phyloP scores from a whole-genome alignment of 1,284 basidiomycete genomes.

The Apiotrichum siamense region DNA sequence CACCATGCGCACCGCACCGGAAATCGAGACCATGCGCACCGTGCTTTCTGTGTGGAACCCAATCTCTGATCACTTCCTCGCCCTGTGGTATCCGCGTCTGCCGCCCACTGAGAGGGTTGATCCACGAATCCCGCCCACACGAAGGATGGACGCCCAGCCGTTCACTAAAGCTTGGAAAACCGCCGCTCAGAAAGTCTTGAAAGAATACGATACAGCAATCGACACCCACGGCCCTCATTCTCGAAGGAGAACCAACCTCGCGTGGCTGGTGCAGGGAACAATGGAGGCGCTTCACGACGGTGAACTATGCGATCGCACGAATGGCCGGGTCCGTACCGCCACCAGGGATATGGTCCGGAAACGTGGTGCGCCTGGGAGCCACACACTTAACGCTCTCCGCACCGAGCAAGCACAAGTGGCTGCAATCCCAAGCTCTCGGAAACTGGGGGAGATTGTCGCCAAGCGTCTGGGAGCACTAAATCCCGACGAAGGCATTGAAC shows the following conservation, averaged over 20 bases:
- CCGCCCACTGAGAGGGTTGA: neutral
- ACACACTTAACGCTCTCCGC: neutral
- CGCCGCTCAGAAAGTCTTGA: neutral
- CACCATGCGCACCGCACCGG: neutral
- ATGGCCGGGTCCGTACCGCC: conserved; percentile 1
- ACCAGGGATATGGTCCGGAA: conserved; percentile 1
- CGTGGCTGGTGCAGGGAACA: conserved; percentile 1
- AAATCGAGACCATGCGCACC: neutral
- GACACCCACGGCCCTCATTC: neutral
- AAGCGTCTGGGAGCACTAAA: neutral
- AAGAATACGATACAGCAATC: neutral
- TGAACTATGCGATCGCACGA: neutral
- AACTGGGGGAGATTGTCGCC: neutral
- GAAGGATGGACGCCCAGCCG: neutral
- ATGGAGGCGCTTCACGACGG: neutral
- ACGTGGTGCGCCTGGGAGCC: conserved; percentile 1
- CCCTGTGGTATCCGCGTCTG: conserved; percentile 1
- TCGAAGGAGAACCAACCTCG: neutral
- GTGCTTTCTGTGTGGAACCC: conserved; percentile 6
- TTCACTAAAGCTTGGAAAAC: neutral
- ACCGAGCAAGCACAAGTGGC: neutral
- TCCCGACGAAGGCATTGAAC: neutral
- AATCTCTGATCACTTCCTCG: conserved; percentile 1
- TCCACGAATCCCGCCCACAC: too few species aligned
- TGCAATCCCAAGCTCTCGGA: neutral